phyloP scores from a whole-genome alignment of 345 rosid species.

The Carallia pectinifolia region DNA sequence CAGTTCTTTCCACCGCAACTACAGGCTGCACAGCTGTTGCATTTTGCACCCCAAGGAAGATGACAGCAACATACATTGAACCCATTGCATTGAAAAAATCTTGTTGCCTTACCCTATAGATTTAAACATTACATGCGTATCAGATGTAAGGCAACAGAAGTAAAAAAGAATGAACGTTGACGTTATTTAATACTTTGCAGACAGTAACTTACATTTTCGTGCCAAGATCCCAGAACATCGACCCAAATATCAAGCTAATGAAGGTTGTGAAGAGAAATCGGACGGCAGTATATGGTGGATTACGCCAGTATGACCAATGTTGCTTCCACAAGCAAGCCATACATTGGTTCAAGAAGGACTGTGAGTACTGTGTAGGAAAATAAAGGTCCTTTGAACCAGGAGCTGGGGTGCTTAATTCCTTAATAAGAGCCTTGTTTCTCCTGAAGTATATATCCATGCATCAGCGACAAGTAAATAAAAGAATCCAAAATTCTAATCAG shows the following conservation, averaged over 20 bases:
- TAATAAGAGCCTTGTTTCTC: slow-evolving; percentile 50
- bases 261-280: slow-evolving; percentile 52
- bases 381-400: slow-evolving; percentile 56
- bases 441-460: not conserved
- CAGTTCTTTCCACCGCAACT: slow-evolving; percentile 60
- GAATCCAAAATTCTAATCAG: not conserved
- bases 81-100: slow-evolving; percentile 68
- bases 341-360: slow-evolving; percentile 48
- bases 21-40: slow-evolving; percentile 52
- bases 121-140: not conserved
- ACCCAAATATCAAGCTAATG: slow-evolving; percentile 46
- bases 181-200: no score
- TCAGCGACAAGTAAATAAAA: no score
- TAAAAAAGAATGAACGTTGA: no score
- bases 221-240: slow-evolving; percentile 41
- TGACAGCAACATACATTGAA: slow-evolving; percentile 60
- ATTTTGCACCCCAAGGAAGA: slow-evolving; percentile 64
- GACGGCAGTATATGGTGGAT: slow-evolving; percentile 58
- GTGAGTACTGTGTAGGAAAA: slow-evolving; percentile 49
- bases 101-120: slow-evolving; percentile 36
- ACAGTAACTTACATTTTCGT: slow-evolving; percentile 38
- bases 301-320: slow-evolving; percentile 68
- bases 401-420: slow-evolving; percentile 48
- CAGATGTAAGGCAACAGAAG: not conserved
- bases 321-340: slow-evolving; percentile 72